Base-by-base conservation (phyloP, 352 stramenopile species). In the Plasmopara muralis region DNA sequence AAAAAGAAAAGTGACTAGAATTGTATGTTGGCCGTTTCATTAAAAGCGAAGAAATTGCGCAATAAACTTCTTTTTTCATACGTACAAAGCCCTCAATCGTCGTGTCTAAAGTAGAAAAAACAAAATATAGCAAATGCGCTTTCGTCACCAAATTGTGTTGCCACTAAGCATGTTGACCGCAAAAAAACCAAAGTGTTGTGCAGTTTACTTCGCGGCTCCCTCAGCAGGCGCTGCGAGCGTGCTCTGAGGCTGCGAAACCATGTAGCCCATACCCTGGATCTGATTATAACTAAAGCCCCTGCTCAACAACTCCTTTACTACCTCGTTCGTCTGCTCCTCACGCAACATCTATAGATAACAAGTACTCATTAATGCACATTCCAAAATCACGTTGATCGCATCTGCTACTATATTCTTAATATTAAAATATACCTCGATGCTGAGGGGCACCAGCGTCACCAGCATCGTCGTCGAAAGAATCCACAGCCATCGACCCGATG, bases 231-330 rank as follows among this genome's bases (percentile, higher is more conserved):
- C 61, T 9, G 74, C 41, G 20, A 87, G 70, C 44, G 75, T 90
- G 63, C 74, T 91, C 56, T 87, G 64, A 43, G 64, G 75, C 54
- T 77, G 72, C 47, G 74, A 62, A 39, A 89, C 69, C 49, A 77
- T 71, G 73, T 90, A 93, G 50, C 83, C 83, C 83, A 93, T 93
- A 55, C 66, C 66, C 47, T 89, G 78, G 51, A 93, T 87, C 62
- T 93, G 83, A 63, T 83, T 76, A 55, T 89, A 83, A 46, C 63
- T 85, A 60, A 90, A 93, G 13, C 83, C 83, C 68, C 89, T 90
- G 64, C 68, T 70, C 41, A 89, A 50, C 39, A 90, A 60, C 52
- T 90, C 80, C 68, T 89, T 90, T 38, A 87, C 80, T 38, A 87
- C 73, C 54, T 90, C 80, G 51, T 90, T 90, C 31, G 80, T 87